Base-by-base conservation (phyloP, 805 yeast species). In the Blastobotrys attinorum region DNA sequence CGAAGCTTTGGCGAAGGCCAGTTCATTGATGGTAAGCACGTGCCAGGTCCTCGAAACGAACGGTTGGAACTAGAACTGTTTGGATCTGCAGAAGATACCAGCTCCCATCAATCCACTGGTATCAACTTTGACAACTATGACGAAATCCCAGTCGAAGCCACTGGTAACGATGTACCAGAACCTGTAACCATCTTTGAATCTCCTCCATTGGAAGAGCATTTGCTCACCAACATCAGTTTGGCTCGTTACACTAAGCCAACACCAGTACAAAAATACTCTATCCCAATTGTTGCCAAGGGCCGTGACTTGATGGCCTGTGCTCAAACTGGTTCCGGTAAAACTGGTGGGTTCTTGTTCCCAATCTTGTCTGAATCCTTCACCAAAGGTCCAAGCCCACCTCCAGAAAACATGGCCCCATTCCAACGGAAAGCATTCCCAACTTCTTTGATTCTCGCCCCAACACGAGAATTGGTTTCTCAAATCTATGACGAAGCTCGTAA, bases 291-390 rank as follows among this genome's bases (percentile, higher is more conserved):
- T 53, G 86, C 90, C 47, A 79, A 72, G 48, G 87, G 89, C 59
- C 79, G 96, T 69, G 96, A 86, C 69, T 76, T 86, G 69, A 87
- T 86, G 96, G 96, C 96, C 31, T 87, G 96, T 77, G 96, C 96
- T 47, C 96, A 87, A 73, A 86, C 96, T 56, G 96, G 96, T 82
- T 89, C 97, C 47, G 99, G 99, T 78, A 92, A 92, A 73, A 92
- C 99, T 63, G 98, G 97, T 76, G 99, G 98, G 55, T 92, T 92
- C 77, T 73, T 92, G 64, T 92, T 92, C 84, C 98, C 99, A 52
- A 95, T 92, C 44, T 75, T 92, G 57, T 83, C 95, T 39, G 88
- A 88, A 71, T 84, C 94, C 49, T 92, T 82, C 71, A 71, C 77
- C 65, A 77, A 73, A 57, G 98, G 98, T 43, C 98, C 98, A 45